phyloP scores from a whole-genome alignment of 2,329 filamentous ascomycete species.

The Diaporthe eres region DNA sequence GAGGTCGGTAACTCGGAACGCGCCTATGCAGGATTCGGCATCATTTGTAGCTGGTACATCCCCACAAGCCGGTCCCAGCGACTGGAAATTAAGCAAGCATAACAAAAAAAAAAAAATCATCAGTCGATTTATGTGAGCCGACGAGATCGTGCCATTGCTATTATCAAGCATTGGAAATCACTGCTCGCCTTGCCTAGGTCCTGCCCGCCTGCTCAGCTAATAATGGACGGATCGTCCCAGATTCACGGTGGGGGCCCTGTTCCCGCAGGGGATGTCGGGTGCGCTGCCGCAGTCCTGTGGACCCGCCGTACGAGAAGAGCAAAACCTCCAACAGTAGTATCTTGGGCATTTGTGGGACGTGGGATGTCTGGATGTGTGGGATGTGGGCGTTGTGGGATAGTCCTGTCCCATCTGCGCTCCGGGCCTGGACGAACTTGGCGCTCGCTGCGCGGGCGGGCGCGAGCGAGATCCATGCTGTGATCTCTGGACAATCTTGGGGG shows the following conservation, averaged over 20 bases:
- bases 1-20: not conserved
- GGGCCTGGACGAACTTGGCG: not conserved
- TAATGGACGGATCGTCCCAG: not conserved
- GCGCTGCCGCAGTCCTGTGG: not conserved
- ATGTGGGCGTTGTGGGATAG: not conserved
- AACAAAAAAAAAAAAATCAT: not conserved
- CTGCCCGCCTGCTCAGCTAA: no score
- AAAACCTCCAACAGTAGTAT: not conserved
- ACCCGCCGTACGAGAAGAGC: conserved; percentile 5
- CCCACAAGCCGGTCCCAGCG: no score
- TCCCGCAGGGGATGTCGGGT: not conserved
- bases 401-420: not conserved
- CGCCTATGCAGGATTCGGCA: not conserved
- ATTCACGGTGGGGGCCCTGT: not conserved
- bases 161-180: conserved; percentile 29
- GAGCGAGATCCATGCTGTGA: conserved; percentile 11
- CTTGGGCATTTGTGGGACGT: not conserved
- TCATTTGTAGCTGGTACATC: not conserved
- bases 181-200: not conserved
- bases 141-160: not conserved
- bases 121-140: not conserved
- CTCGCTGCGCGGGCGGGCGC: conserved; percentile 19
- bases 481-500: not conserved
- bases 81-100: not conserved
- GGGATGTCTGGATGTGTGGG: not conserved